phyloP scores from a whole-genome alignment of 169 alveolate species.

The Babesia divergens region DNA sequence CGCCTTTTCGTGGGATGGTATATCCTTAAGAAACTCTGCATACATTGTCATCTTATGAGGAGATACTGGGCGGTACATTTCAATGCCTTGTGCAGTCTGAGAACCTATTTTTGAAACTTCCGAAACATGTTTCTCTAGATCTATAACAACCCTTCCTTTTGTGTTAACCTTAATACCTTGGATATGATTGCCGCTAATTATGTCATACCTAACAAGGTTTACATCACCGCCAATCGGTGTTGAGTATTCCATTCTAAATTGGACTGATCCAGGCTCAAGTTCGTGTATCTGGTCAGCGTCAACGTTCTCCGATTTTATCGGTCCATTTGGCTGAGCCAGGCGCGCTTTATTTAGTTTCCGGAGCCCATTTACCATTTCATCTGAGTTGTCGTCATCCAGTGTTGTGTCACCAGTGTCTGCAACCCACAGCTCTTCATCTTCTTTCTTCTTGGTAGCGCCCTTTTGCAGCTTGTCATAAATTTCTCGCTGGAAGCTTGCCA shows the following conservation, averaged over 20 bases:
- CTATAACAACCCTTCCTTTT: slow-evolving; percentile 50
- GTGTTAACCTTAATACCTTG: slow-evolving; percentile 52
- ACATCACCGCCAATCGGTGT: slow-evolving; percentile 50
- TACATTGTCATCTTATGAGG: not conserved
- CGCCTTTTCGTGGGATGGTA: not conserved
- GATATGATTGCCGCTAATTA: slow-evolving; percentile 20
- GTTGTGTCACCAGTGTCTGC: slow-evolving; percentile 51
- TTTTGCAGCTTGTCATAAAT: slow-evolving; percentile 43
- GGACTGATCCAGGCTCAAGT: slow-evolving; percentile 6
- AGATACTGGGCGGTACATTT: slow-evolving; percentile 37
- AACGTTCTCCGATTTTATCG: not conserved
- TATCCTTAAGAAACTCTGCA: not conserved
- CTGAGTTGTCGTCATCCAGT: slow-evolving; percentile 7
- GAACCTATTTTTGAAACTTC: not conserved
- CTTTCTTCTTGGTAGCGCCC: not conserved
- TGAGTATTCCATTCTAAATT: slow-evolving; percentile 55
- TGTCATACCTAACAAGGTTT: slow-evolving; percentile 36
- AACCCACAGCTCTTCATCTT: slow-evolving; percentile 45
- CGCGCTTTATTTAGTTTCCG: slow-evolving; percentile 1
- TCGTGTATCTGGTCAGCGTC: slow-evolving; percentile 19
- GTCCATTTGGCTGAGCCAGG: not conserved
- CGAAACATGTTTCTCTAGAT: slow-evolving; percentile 33
- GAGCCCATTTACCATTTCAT: slow-evolving; percentile 4
- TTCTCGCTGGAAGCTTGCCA: slow-evolving; percentile 54
- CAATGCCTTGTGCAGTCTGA: slow-evolving; percentile 8